Evolutionary conservation across 2,329 filamentous ascomycete species (phyloP), one percentile per base, ranked within the genome.

Genomic region (Emergomyces orientalis): DNA sequence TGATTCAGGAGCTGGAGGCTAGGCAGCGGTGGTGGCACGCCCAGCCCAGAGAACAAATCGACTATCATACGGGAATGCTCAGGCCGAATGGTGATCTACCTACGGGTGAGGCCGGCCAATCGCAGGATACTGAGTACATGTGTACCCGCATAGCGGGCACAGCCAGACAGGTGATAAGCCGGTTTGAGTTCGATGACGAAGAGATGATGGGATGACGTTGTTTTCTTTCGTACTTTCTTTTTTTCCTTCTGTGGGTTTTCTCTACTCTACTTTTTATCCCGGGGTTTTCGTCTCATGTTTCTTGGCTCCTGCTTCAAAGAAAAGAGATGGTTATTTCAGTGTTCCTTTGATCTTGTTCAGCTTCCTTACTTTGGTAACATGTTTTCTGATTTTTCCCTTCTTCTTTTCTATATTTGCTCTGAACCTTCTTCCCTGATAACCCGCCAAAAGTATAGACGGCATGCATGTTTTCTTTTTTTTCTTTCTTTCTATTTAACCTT

Each of bases 21-120:
- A 75, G 78, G 17, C 78, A 80, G 64, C 74, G 73, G 22, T 71
- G 69, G 63, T 78, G 76, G 74, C 78, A 80, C 71, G 65, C 67
- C 4, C 62, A 41, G n/a, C 37, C 39, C 7, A 59, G 56, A 13
- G 7, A 30, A 0, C 39, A 19, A 7, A n/a, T 43, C n/a, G 56
- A 9, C 2, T 59, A 30, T 43, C 39, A 8, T 13, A n/a, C 41
- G 41, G 39, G 54, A 39, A 19, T 19, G 25, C n/a, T 19, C 22
- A 47, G 25, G 13, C n/a, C 49, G 22, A 25, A 6, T 32, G 32
- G 7, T 27, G 27, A 51, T 6, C 8, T n/a, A 19, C 62, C 58
- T 13, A 55, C 58, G 54, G 57, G 62, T n/a, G n/a, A 56, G 34
- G 56, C 59, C 19, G 45, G 51, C 47, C 52, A 41, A 9, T 51